phyloP scores from a whole-genome alignment of 768 basidiomycete species.

The Suillus plorans region DNA sequence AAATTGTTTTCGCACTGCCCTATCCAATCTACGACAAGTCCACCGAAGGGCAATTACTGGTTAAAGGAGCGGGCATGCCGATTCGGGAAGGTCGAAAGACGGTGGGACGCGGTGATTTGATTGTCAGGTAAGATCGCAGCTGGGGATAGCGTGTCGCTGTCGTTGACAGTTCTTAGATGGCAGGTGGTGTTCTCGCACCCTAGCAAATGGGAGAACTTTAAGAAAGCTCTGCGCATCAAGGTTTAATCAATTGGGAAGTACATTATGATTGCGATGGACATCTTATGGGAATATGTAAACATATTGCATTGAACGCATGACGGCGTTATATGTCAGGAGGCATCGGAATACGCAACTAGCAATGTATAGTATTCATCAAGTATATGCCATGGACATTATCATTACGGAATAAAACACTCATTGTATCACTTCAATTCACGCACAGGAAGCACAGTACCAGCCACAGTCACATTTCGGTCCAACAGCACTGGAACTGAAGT shows the following conservation, averaged over 20 bases:
- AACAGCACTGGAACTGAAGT: neutral
- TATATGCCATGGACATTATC: slow-evolving; percentile 4
- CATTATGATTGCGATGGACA: slow-evolving; percentile 21
- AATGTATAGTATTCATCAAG: slow-evolving; percentile 30
- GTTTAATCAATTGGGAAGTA: slow-evolving; percentile 17
- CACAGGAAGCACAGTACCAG: neutral
- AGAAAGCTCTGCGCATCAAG: slow-evolving; percentile 28
- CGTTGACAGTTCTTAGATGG: slow-evolving; percentile 21
- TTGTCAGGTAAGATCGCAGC: slow-evolving; percentile 51
- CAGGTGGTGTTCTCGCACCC: slow-evolving; percentile 31
- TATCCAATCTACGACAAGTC: slow-evolving; percentile 48
- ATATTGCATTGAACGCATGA: slow-evolving; percentile 13
- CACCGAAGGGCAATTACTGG: slow-evolving; percentile 47
- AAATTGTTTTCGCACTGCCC: slow-evolving; percentile 50
- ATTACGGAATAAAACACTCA: neutral
- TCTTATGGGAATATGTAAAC: slow-evolving; percentile 15
- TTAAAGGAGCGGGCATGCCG: slow-evolving; percentile 72
- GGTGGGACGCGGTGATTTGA: slow-evolving; percentile 59
- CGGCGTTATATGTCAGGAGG: neutral
- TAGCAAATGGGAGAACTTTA: slow-evolving; percentile 32
- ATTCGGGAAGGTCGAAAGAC: slow-evolving; percentile 50
- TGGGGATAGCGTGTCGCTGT: neutral
- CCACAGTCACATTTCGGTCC: too few species aligned
- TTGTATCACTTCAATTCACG: neutral
- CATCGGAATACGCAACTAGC: slow-evolving; percentile 11